Conservation (phyloP, 495 filamentous ascomycete genomes). For the Aspergillus affinis region DNA sequence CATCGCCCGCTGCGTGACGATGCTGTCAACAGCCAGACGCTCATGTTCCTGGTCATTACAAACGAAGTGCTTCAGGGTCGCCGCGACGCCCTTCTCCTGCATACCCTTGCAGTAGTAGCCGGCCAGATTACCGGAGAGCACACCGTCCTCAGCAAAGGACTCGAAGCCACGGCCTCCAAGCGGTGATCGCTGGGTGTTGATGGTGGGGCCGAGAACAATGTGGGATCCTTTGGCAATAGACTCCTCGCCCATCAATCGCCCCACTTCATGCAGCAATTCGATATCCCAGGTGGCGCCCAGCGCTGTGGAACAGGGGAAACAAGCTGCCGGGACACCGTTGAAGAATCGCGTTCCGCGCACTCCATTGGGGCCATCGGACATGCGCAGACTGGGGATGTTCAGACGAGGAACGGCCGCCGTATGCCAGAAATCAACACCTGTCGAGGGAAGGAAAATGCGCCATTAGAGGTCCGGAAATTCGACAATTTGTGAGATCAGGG, state of each 20-base stretch:
- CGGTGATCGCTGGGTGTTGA: constrained; percentile 75
- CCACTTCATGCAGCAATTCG: constrained; percentile 59
- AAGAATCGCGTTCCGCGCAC: constrained; percentile 74
- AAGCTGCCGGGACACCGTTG: constrained; percentile 65
- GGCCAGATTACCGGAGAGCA: constrained; percentile 66
- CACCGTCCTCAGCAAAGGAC: constrained; percentile 76
- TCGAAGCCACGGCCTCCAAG: constrained; percentile 79
- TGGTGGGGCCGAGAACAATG: constrained; percentile 71
- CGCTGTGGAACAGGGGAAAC: constrained; percentile 67
- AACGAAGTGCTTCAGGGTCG: constrained; percentile 80
- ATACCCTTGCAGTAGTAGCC: constrained; percentile 67
- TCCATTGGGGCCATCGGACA: constrained; percentile 75
- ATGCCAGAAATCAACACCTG: constrained; percentile 77
- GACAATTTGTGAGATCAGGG: neutral
- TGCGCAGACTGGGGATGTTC: constrained; percentile 66
- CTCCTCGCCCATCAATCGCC: constrained; percentile 65
- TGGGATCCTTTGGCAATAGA: constrained; percentile 68
- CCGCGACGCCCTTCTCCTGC: constrained; percentile 67
- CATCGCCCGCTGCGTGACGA: constrained; percentile 67
- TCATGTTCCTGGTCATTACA: constrained; percentile 78
- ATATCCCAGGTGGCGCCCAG: constrained; percentile 72
- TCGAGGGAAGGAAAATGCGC: neutral
- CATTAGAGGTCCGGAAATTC: neutral
- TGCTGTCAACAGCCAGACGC: constrained; percentile 64
- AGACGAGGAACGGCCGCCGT: constrained; percentile 66